phyloP scores from a whole-genome alignment of 257 asterid genomes.

The Nicotiana paniculata region DNA sequence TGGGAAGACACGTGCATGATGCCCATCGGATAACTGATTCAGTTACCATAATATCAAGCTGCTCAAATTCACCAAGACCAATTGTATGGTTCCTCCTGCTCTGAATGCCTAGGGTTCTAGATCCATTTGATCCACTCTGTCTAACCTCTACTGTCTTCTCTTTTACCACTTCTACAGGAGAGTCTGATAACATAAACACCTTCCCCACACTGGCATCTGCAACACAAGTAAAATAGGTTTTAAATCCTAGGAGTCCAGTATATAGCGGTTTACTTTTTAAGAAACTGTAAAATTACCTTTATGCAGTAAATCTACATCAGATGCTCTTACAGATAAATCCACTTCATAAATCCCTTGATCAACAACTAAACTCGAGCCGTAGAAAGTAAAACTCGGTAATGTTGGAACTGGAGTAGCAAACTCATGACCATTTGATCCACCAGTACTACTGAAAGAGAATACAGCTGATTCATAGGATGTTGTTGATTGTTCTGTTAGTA shows the following conservation, averaged over 20 bases:
- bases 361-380: conserved; percentile 23
- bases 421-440: conserved; percentile 31
- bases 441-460: conserved; percentile 47
- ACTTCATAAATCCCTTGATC: conserved; percentile 30
- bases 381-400: conserved; percentile 66
- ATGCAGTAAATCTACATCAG: conserved; percentile 24
- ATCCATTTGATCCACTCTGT: conserved; percentile 18
- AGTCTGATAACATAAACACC: conserved; percentile 16
- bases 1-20: conserved; percentile 62
- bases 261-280: neutral
- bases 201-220: conserved; percentile 23
- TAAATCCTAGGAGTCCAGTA: neutral
- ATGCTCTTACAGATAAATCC: conserved; percentile 24
- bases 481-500: conserved; percentile 20
- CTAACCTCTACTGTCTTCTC: conserved; percentile 23
- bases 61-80: conserved; percentile 57
- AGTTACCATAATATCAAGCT: conserved; percentile 47
- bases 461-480: conserved; percentile 32
- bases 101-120: conserved; percentile 32
- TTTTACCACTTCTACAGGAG: conserved; percentile 19
- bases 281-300: conserved; percentile 36
- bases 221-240: neutral
- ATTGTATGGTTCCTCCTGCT: conserved; percentile 68
- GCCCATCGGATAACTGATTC: conserved; percentile 84
- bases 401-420: conserved; percentile 38